phyloP scores from a whole-genome alignment of 2,329 filamentous ascomycete genomes.

The Cladobotryum protrusum region DNA sequence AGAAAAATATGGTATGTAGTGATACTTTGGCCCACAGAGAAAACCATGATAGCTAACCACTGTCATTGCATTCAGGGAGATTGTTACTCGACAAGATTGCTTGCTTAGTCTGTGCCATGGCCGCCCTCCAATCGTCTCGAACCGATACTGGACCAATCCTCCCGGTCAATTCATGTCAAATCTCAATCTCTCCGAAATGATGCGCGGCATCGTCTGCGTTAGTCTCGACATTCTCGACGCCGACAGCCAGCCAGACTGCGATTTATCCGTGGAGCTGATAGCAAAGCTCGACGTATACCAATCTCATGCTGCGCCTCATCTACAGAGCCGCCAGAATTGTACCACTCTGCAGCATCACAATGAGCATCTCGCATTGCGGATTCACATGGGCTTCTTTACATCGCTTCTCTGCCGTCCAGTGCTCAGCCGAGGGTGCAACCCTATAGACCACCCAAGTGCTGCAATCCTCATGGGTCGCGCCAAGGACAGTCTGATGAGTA shows the following conservation, averaged over 20 bases:
- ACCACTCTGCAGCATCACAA: conserved; percentile 7
- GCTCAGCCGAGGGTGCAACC: not conserved
- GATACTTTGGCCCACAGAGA: too few species aligned
- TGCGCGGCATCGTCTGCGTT: not conserved
- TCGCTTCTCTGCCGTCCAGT: conserved; percentile 4
- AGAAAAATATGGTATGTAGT: not conserved
- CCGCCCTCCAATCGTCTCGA: conserved; percentile 3
- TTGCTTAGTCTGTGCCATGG: conserved; percentile 8
- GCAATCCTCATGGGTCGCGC: conserved; percentile 1
- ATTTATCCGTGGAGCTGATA: conserved; percentile 1
- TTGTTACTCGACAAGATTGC: conserved; percentile 3
- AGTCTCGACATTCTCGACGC: too few species aligned
- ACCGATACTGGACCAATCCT: not conserved
- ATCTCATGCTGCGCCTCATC: conserved; percentile 1
- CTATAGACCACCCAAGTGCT: not conserved
- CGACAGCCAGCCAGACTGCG: not conserved
- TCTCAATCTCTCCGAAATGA: not conserved
- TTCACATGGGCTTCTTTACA: conserved; percentile 2
- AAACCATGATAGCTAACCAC: too few species aligned
- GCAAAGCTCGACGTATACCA: conserved; percentile 3
- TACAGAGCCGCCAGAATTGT: conserved; percentile 1
- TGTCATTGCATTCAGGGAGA: conserved; percentile 2
- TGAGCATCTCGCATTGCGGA: conserved; percentile 1
- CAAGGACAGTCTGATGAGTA: conserved; percentile 7
- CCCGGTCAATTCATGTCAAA: not conserved